phyloP scores from a whole-genome alignment of 2,329 filamentous ascomycete genomes.

The Stachybotrys elegans region DNA sequence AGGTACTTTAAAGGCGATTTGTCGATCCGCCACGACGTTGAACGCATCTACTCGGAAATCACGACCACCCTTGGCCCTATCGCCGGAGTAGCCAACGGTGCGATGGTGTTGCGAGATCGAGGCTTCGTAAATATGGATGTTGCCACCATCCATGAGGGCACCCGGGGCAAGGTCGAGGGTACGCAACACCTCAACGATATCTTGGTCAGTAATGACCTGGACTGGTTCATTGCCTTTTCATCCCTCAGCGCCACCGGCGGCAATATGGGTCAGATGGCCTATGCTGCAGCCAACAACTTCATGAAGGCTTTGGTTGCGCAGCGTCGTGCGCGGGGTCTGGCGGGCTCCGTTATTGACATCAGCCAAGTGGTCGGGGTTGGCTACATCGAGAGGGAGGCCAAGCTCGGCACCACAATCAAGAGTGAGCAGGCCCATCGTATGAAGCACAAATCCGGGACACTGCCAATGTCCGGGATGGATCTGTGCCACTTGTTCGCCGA shows the following conservation, averaged over 20 bases:
- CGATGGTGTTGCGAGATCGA: constrained; percentile 27
- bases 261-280: constrained; percentile 25
- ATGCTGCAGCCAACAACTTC: constrained; percentile 35
- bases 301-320: constrained; percentile 33
- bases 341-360: constrained; percentile 33
- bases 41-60: too few species aligned
- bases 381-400: constrained; percentile 5
- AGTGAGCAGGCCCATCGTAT: background rate
- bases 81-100: too few species aligned
- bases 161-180: constrained; percentile 28
- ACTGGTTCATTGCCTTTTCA: constrained; percentile 26
- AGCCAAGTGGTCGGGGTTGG: constrained; percentile 30
- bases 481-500: background rate
- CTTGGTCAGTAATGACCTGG: constrained; percentile 19
- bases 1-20: too few species aligned
- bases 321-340: constrained; percentile 26
- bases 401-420: background rate
- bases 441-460: background rate
- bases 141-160: constrained; percentile 13
- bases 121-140: constrained; percentile 15
- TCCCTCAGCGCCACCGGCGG: constrained; percentile 21
- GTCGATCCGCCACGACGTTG: too few species aligned
- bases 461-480: background rate
- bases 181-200: constrained; percentile 22
- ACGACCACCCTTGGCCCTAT: too few species aligned